Conservation (phyloP, 148 eudicot genomes). For the Diospyros kaki region DNA sequence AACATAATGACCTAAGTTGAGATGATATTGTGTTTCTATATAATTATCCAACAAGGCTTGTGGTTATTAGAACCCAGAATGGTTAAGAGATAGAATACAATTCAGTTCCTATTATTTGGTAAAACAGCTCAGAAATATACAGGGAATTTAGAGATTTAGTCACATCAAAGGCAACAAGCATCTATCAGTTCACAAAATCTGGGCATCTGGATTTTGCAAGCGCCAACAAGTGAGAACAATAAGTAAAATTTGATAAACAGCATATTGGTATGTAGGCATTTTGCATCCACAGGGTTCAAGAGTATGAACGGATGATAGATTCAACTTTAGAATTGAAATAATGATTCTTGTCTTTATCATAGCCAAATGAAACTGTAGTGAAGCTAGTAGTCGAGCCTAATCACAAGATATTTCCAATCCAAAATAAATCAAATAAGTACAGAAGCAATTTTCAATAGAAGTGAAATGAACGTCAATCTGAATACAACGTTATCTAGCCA, state of each 20-base stretch:
- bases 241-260: neutral
- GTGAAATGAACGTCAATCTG: neutral
- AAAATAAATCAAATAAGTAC: neutral
- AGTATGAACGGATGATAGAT: neutral
- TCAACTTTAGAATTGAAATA: neutral
- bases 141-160: neutral
- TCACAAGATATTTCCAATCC: neutral
- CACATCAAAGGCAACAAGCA: neutral
- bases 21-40: too few relatives aligned
- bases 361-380: neutral
- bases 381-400: neutral
- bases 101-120: neutral
- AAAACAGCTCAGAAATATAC: neutral
- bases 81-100: neutral
- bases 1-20: too few relatives aligned
- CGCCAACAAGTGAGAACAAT: too few relatives aligned
- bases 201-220: too few relatives aligned
- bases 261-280: neutral
- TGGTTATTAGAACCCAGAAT: neutral
- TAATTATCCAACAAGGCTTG: neutral
- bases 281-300: neutral
- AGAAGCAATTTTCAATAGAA: neutral
- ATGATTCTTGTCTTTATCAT: neutral
- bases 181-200: neutral
- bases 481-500: slow-evolving; percentile 7